Evolutionary conservation across 805 yeast species (phyloP).

Genomic region (Spathaspora gorwiae): DNA sequence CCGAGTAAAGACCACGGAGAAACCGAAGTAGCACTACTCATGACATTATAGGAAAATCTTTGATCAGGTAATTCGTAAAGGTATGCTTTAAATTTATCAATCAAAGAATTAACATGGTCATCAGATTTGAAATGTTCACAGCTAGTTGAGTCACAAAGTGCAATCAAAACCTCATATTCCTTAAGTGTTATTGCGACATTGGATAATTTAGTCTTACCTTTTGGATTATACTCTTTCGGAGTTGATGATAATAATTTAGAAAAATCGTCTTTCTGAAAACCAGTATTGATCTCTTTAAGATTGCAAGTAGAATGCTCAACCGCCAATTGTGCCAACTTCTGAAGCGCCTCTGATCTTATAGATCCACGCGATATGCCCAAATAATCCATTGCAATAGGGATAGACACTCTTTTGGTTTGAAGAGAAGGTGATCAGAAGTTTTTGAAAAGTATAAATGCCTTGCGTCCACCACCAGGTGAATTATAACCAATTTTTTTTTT

Average conservation of each 20-base stretch:
- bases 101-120: constrained; percentile 38
- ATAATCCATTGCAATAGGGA: constrained; percentile 28
- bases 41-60: constrained; percentile 34
- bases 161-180: constrained; percentile 54
- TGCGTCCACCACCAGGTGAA: no score
- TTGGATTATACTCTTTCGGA: constrained; percentile 1
- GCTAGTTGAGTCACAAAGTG: constrained; percentile 44
- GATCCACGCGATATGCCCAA: constrained; percentile 34
- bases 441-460: no score
- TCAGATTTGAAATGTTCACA: constrained; percentile 9
- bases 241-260: constrained; percentile 15
- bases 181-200: constrained; percentile 42
- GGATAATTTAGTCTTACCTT: background rate
- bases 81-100: constrained; percentile 43
- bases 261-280: constrained; percentile 16
- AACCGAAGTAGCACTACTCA: constrained; percentile 20
- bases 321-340: constrained; percentile 32
- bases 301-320: constrained; percentile 14
- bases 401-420: no score
- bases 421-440: no score
- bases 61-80: constrained; percentile 44
- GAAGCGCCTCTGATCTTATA: constrained; percentile 36
- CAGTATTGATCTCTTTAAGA: constrained; percentile 6
- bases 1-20: constrained; percentile 35
- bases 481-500: no score